Evolutionary conservation across 2,329 filamentous ascomycete genomes (phyloP), one percentile per base, ranked within the genome.

Genomic region (Sporothrix protearum): DNA sequence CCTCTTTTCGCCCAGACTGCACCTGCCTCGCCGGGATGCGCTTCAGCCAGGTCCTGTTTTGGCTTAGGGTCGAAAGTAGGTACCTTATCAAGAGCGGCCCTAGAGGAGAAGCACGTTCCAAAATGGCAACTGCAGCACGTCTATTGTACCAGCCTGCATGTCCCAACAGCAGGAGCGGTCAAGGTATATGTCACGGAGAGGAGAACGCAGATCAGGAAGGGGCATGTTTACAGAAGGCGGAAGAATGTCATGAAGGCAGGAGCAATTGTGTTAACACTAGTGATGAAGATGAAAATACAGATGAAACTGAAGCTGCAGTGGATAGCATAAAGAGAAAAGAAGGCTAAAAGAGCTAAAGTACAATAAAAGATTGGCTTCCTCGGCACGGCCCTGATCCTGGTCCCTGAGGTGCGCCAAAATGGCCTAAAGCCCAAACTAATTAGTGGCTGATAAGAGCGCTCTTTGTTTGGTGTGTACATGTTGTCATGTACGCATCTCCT

Each of bases 41-140:
- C 66, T 55, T 71, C 64, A 69, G 66, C 55, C n/a, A 63, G 33
- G 16, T 55, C 69, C 10, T 36, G 36, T 64, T 66, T 59, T 25
- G 64, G 71, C 14, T 19, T 70, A 70, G 71, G 42, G 39, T 19
- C 2, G 30, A 28, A 5, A 36, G 22, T 64, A 19, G 59, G 22
- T 64, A 19, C 36, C 59, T 42, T 64, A 64, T 64, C 59, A 45
- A 22, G 36, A 64, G 33, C 36, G 39, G 30, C 14, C 14, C 16
- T 7, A 14, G 49, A 22, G 7, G 22, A 28, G 42, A 47, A 47
- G 42, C 42, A 64, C 36, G 9, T 64, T 10, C 59, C 36, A 45
- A 10, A 45, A 36, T 61, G 57, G 30, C 33, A 22, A 25, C n/a
- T 25, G 49, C 10, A 53, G 49, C 22, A 22, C 49, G 19, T 12